Evolutionary conservation across 192 early-diverging fungal species (phyloP).

Genomic region (Coemansia sp.): DNA sequence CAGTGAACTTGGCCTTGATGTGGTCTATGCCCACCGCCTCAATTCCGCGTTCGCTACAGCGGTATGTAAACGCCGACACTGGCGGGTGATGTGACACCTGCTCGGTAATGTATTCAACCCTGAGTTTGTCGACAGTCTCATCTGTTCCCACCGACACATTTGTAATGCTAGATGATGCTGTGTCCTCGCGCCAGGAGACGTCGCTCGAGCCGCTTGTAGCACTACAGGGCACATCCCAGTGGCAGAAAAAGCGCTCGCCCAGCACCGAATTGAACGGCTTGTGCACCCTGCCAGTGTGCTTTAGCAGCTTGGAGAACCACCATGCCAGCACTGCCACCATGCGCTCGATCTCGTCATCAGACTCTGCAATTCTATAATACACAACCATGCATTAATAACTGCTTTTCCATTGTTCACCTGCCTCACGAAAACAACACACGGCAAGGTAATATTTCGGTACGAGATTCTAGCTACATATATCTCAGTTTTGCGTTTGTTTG

Average conservation of each 20-base stretch:
- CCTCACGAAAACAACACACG: background rate
- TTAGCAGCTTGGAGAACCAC: conserved; percentile 71
- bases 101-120: conserved; percentile 60
- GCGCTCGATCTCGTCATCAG: conserved; percentile 61
- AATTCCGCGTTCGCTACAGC: conserved; percentile 61
- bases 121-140: conserved; percentile 12
- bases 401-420: background rate
- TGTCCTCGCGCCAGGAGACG: conserved; percentile 18
- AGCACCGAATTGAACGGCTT: conserved; percentile 62
- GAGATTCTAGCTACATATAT: background rate
- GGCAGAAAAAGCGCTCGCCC: conserved; percentile 59
- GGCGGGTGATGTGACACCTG: conserved; percentile 64
- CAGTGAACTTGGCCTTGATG: conserved; percentile 69
- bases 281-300: conserved; percentile 55
- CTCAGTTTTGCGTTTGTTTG: background rate
- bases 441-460: background rate
- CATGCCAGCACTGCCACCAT: conserved; percentile 69
- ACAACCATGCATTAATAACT: conserved; percentile 9
- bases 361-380: conserved; percentile 56
- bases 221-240: conserved; percentile 48
- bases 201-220: background rate
- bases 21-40: conserved; percentile 68
- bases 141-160: conserved; percentile 14
- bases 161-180: conserved; percentile 40
- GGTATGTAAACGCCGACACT: conserved; percentile 61